These are phyloP conservation scores for Pleodorina starrii DNA, from an alignment of 139 green algal species.

Conservation along the genomic window DNA sequence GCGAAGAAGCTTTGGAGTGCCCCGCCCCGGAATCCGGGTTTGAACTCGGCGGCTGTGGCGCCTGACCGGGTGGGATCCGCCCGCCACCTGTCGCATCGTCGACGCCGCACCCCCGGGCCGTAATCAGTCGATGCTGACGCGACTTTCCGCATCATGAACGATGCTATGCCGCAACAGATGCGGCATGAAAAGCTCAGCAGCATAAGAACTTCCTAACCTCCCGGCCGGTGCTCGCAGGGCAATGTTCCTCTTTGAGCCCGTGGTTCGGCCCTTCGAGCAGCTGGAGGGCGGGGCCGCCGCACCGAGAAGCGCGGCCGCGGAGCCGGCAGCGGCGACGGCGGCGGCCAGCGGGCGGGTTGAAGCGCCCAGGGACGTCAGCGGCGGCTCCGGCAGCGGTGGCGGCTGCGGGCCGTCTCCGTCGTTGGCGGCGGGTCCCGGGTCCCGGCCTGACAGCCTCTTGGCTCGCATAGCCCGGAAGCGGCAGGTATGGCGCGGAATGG, in stretches of 20 bases:
- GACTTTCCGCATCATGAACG: too few relatives aligned
- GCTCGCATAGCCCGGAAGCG: conserved; percentile 21
- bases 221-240: neutral
- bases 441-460: neutral
- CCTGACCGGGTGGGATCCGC: too few relatives aligned
- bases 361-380: too few relatives aligned
- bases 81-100: too few relatives aligned
- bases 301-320: neutral
- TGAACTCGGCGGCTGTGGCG: too few relatives aligned
- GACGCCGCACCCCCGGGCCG: too few relatives aligned
- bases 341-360: neutral
- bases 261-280: neutral
- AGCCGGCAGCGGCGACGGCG: neutral
- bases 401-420: conserved; percentile 15
- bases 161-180: neutral
- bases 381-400: neutral
- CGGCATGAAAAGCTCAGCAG: neutral
- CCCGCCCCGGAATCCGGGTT: too few relatives aligned
- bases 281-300: neutral
- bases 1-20: too few relatives aligned
- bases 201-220: neutral
- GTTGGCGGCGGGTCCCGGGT: neutral
- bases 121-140: too few relatives aligned
- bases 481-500: neutral
- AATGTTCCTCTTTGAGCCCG: conserved; percentile 47